Evolutionary conservation across 257 asterid genomes (phyloP), one percentile per base, ranked within the genome.

Genomic region (Ilex aquifolium): DNA sequence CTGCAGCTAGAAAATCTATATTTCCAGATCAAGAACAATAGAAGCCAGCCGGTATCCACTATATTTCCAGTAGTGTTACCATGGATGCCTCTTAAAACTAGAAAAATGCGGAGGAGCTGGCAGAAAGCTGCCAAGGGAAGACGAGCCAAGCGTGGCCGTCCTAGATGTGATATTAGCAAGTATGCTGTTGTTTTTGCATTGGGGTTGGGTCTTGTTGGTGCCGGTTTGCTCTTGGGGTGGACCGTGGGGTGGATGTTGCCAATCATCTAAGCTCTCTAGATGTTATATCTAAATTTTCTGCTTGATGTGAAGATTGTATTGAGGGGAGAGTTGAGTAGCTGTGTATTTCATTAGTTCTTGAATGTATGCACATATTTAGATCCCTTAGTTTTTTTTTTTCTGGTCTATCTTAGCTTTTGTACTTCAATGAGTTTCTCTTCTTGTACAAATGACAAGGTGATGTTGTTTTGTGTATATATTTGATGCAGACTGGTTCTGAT

Each of bases 221-320:
- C 97, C 12, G 97, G 99, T 31, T 77, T 92, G 56, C 73, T 92
- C 59, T 82, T 92, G 32, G 99, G 97, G 36, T 88, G 95, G 90
- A 80, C 88, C 3, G 69, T 80, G 0, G 95, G 88, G 30, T 82
- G 91, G 85, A 72, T 87, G 84, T 62, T 83, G 12, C 93, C 89
- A 3, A 74, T 82, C 42, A 82, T 85, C 78, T 84, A 75, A 88
- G 72, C 27, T 31, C 2, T 40, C 44, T 61, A 57, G 36, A 60
- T 65, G 56, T 49, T 58, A 57, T 56, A 58, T 39, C 66, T 57
- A 31, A 51, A 49, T 71, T 70, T 61, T 54, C 9, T 52, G 67
- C 50, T 30, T 69, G 61, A 65, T 67, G 69, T 46, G 63, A 51
- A 40, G 77, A 65, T 65, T 63, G 71, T 61, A 60, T 59, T 64